Conservation (phyloP, 331 rosid species). For the Acacia pycnantha region DNA sequence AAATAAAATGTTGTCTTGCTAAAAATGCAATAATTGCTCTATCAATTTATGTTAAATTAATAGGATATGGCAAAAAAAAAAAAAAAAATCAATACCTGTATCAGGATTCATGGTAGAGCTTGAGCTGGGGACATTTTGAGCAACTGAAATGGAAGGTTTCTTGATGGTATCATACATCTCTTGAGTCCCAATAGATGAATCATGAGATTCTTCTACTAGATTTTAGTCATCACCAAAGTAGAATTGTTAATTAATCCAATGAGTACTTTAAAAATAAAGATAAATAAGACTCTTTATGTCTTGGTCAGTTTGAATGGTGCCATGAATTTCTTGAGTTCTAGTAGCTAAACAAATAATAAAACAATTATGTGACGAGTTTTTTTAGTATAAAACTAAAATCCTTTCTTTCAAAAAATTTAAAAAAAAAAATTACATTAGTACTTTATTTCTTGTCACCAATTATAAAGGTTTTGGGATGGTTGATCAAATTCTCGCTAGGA, state of each 20-base stretch:
- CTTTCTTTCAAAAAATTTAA: too few species aligned
- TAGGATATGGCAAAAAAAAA: not conserved
- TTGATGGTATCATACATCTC: not conserved
- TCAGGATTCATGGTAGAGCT: not conserved
- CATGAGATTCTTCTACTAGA: not conserved
- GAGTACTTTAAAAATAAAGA: not conserved
- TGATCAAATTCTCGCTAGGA: too few species aligned
- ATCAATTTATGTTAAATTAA: not conserved
- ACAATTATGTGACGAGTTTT: too few species aligned
- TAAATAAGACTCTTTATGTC: not conserved
- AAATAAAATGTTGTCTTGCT: too few species aligned
- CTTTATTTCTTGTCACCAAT: too few species aligned
- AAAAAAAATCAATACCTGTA: not conserved
- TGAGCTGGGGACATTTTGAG: not conserved
- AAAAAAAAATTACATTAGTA: too few species aligned
- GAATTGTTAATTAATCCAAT: not conserved
- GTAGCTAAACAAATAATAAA: not conserved
- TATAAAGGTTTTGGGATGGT: too few species aligned
- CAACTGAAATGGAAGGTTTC: not conserved
- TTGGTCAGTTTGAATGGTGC: not conserved
- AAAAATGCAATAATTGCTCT: not conserved
- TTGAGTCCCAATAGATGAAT: not conserved
- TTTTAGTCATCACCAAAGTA: not conserved
- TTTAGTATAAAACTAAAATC: too few species aligned
- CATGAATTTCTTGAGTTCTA: not conserved